Base-by-base conservation (phyloP, 2,329 filamentous ascomycete genomes). In the Aureobasidium musti region DNA sequence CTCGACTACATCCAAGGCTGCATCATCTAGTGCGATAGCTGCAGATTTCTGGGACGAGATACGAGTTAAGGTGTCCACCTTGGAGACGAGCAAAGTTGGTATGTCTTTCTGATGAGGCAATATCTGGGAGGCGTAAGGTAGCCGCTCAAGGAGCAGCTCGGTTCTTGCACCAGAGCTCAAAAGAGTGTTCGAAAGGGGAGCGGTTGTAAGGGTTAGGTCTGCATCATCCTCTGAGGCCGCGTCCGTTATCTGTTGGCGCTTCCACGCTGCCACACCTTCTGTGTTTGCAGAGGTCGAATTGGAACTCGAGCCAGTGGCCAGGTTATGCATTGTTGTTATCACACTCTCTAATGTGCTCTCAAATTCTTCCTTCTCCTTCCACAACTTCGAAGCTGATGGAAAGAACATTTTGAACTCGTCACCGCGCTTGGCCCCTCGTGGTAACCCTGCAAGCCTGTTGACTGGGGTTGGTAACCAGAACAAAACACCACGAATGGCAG, bases 391-490 rank as follows among this genome's bases (percentile, higher is more conserved):
- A 65, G 90, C 92, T 0, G 88, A 88, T 0, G 95, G 95, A 73
- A 95, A 99, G 71, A 93, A 96, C 91, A 99, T 97, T 74, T 91
- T 93, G 79, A 88, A 89, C 0, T 90, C 85, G 73, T 92, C 91
- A 10, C 50, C 66, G 21, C 67, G 69, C 23, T 67, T 71, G 53
- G 66, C 72, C 5, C 77, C 77, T 33, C 71, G 72, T 1, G 75
- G 72, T 68, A 75, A 69, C 7, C 76, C 77, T 28, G 73, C 80
- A 71, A 73, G 76, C 76, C 82, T 84, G 75, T 91, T 94, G 11
- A 99, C 95, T 0, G 94, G 94, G 71, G 86, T 86, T 1, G 95
- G 95, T 2, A 99, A 83, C 11, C 88, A 89, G 75, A 96, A 96
- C 0, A 97, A 79, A 59, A 98, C 79, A 0, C 95, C 95, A 14